phyloP scores from a whole-genome alignment of 805 yeast genomes.

The Candida suzukii region DNA sequence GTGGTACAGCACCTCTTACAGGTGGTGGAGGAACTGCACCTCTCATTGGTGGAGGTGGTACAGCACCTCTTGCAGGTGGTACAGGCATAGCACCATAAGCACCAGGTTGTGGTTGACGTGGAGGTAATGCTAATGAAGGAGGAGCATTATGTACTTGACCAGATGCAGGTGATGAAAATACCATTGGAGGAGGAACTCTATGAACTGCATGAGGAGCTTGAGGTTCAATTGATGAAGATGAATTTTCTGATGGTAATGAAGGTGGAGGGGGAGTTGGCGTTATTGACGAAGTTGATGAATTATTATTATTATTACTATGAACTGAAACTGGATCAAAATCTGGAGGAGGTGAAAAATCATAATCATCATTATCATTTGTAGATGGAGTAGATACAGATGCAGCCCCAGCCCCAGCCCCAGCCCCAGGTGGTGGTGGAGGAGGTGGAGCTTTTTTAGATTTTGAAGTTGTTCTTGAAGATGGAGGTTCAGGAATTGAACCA shows the following conservation, averaged over 20 bases:
- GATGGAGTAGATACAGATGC: constrained; percentile 17
- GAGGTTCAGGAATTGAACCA: constrained; percentile 12
- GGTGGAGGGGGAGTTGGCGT: constrained; percentile 7
- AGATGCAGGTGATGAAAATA: constrained; percentile 5
- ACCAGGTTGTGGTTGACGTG: neutral
- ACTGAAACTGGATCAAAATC: constrained; percentile 5
- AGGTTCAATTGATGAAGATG: constrained; percentile 7
- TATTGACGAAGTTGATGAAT: constrained; percentile 8
- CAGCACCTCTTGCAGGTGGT: constrained; percentile 19
- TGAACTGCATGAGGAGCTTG: constrained; percentile 7
- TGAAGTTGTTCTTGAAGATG: constrained; percentile 16
- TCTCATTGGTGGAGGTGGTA: constrained; percentile 20
- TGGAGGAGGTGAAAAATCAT: constrained; percentile 16
- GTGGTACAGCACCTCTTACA: constrained; percentile 19
- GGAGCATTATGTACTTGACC: constrained; percentile 2
- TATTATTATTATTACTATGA: neutral
- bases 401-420: constrained; percentile 10
- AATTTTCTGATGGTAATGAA: constrained; percentile 5
- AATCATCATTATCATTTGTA: constrained; percentile 8
- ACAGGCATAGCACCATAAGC: constrained; percentile 7
- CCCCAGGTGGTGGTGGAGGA: constrained; percentile 30
- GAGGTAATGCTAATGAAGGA: constrained; percentile 5
- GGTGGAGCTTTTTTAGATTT: constrained; percentile 31
- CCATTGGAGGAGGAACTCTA: constrained; percentile 6
- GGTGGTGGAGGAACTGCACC: constrained; percentile 9